Base-by-base conservation (phyloP, 768 basidiomycete species). In the Paxillus involutus region DNA sequence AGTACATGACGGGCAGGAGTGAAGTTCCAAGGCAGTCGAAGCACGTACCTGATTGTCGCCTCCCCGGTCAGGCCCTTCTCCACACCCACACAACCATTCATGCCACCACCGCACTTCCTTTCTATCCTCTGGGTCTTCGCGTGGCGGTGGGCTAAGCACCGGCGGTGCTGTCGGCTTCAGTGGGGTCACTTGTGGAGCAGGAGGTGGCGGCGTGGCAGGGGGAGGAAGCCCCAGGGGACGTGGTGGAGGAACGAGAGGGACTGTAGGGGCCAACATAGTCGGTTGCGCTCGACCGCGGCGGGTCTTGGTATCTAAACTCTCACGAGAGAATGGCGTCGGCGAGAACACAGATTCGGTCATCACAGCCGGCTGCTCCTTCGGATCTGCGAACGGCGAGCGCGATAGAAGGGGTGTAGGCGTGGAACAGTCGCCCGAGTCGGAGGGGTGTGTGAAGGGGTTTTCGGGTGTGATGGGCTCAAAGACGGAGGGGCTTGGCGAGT, bases 71-170 rank as follows among this genome's bases (percentile, higher is more conserved):
- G 81, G 73, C n/a, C 86, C 85, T 64, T 90, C 89, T 16, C 83
- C 75, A 59, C 88, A 89, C 12, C 89, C 89, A 67, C 89, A 91
- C 56, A 91, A 67, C 88, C 89, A 90, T 32, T 91, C 89, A 64
- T 89, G 89, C 89, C 89, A 91, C 89, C 89, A 91, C 56, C 80
- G 72, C 4, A 77, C 74, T 47, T 76, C 72, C 41, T 70, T 71
- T 26, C 58, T 63, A 36, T 69, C 71, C n/a, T 69, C 59, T 5
- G 58, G 53, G 17, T 66, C 53, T 35, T 43, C 17, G 33, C 42
- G 61, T 10, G 53, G 59, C 4, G 70, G 66, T 16, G 71, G 67
- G 41, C 64, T 55, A 44, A 73, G 55, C 56, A 51, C 57, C 0
- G 69, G 72, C 26, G 48, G 55, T 2, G 75, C 68, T n/a, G 69